Conservation (phyloP, 345 rosid genomes). For the Streptanthus diversifolius region DNA sequence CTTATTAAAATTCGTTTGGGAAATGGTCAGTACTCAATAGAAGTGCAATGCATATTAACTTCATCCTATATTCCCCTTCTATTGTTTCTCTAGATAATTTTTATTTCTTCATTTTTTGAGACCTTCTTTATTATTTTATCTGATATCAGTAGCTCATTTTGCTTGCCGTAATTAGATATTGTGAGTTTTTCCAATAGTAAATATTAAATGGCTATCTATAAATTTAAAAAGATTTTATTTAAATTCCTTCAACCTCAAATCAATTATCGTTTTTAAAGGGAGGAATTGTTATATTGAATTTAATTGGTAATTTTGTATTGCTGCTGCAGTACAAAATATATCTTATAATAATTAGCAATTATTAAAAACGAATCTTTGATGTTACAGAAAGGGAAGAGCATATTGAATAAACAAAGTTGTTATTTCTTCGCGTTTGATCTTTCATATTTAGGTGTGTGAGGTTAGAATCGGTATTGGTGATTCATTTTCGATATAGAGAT, state of each 20-base stretch:
- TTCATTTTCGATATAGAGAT: background rate
- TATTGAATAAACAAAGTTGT: constrained; percentile 6
- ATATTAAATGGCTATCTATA: background rate
- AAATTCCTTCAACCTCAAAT: background rate
- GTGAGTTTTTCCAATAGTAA: background rate
- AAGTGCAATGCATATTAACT: background rate
- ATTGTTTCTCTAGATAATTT: background rate
- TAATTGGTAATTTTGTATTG: background rate
- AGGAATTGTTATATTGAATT: background rate
- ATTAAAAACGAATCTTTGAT: no score
- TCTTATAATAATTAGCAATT: no score
- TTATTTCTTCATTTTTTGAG: background rate
- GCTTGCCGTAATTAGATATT: background rate
- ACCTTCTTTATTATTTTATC: background rate
- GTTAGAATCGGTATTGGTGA: background rate
- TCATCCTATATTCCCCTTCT: background rate
- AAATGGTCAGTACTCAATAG: background rate
- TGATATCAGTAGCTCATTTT: background rate
- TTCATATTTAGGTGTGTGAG: background rate
- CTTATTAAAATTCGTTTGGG: background rate
- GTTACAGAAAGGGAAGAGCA: background rate
- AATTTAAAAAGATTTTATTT: background rate
- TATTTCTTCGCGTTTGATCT: background rate
- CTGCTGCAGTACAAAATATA: no score
- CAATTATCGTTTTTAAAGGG: background rate